Base-by-base conservation (phyloP, 768 basidiomycete species). In the Boletus reticuloceps region DNA sequence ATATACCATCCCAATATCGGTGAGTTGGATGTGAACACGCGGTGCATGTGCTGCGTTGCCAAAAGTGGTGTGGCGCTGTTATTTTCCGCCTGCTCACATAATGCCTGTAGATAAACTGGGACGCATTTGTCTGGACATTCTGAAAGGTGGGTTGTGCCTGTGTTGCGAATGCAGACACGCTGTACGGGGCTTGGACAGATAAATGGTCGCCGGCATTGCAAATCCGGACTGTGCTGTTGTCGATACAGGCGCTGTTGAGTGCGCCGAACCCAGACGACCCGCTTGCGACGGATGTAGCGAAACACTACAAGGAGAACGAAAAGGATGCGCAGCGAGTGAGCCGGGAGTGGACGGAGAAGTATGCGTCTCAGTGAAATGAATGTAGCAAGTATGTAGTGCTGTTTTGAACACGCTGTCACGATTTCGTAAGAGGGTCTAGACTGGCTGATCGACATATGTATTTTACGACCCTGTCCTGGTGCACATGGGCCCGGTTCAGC, bases 1-100 rank as follows among this genome's bases (percentile, higher is more conserved):
- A 96, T 98, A 78, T 95, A 96, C 78, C 94, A 98, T 73, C 95
- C 97, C 46, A 99, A 99, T 73, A 99, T 99, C 75, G 96, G 96
- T 97, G 68, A 66, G 91, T 74, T 45, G 45, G 31, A 47, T 43
- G 13, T 36, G 34, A 36, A 36, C 34, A 36, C 34, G 34, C 52
- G 48, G 41, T n/a, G 42, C 43, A 44, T n/a, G 44, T 37, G 54
- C 38, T 34, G 36, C 53, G 38, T 47, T 50, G 47, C 50, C 44
- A 27, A 32, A 4, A 42, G n/a, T 42, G 46, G 51, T 29, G 63
- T 65, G 60, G 53, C 58, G 51, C n/a, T 51, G 46, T 58, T 49
- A 17, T 34, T 55, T 48, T 43, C 57, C 60, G 63, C 31, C 17
- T 66, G 66, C 66, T 69, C 52, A 69, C 54, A 53, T 42, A 9